Percentiles rank a stretch among this genome's conserved stretches.
These are phyloP conservation scores for Picea abies DNA, from an alignment of 83 land plant genomes.

Conservation along the genomic window DNA sequence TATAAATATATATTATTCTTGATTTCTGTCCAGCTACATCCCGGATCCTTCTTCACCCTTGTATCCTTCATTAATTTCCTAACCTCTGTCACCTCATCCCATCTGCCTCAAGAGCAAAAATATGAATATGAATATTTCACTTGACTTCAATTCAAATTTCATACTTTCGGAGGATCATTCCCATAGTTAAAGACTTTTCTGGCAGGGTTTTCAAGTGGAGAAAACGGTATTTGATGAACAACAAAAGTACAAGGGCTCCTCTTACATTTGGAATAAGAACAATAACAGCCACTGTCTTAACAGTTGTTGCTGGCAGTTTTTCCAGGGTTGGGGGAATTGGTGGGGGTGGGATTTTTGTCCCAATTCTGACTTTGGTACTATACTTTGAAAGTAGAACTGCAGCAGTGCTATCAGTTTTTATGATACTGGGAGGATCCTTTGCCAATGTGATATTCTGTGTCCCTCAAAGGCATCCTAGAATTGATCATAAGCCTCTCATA, in stretches of 20 bases:
- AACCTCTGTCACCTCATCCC: too few relatives aligned
- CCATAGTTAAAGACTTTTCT: background rate
- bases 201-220: background rate
- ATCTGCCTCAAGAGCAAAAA: too few relatives aligned
- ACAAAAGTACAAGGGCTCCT: background rate
- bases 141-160: too few relatives aligned
- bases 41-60: too few relatives aligned
- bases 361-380: slow-evolving; percentile 33
- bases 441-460: slow-evolving; percentile 55
- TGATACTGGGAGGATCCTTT: slow-evolving; percentile 72
- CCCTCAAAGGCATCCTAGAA: slow-evolving; percentile 16
- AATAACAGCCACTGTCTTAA: slow-evolving; percentile 16
- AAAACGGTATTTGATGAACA: background rate
- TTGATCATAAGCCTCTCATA: slow-evolving; percentile 30
- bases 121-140: too few relatives aligned
- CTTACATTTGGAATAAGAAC: background rate
- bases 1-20: too few relatives aligned
- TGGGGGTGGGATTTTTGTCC: too few relatives aligned
- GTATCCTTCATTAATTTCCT: too few relatives aligned
- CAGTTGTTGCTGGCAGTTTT: slow-evolving; percentile 34
- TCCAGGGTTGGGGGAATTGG: slow-evolving; percentile 89
- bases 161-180: too few relatives aligned
- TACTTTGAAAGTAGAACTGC: slow-evolving; percentile 63
- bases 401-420: slow-evolving; percentile 65
- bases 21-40: too few relatives aligned